Base-by-base conservation (phyloP, 768 basidiomycete species). In the Ephemerocybe angulata region DNA sequence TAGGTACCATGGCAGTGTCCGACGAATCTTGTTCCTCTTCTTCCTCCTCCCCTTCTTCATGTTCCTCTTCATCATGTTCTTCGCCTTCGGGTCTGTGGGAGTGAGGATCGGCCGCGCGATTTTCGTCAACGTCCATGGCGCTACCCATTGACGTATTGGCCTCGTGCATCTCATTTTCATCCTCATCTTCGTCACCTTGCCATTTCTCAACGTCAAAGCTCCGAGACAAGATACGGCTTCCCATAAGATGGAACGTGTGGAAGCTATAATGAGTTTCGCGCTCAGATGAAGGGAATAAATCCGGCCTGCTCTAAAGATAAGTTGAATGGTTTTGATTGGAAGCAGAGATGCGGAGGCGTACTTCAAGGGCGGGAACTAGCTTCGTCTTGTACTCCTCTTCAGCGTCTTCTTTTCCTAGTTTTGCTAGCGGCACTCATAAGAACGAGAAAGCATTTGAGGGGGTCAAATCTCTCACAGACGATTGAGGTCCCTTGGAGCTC, bases 1-100 rank as follows among this genome's bases (percentile, higher is more conserved):
- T 85, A 0, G 96, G 95, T 3, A 98, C 89, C 93, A 98, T 94
- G 2, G 89, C 84, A 10, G 90, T 83, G 58, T 88, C 83, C 10
- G 79, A 76, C 5, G 81, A 72, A 55, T 84, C 80, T 19, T 82
- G 82, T 3, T 69, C 73, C 1, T 80, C 81, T 17, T 83, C 80
- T 3, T 79, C 79, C 12, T 62, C 60, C 10, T 72, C 50, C 30
- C 50, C 65, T 60, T 65, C 70, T 62, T 72, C 72, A 2, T 68
- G 69, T 21, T 77, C 80, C 3, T 77, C 75, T 12, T 74, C 74
- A 4, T 62, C 63, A 1, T 68, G 75, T 19, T 71, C 73, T 3
- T 35, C 48, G 21, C 30, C 30, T 35, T 28, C 43, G 27, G 21
- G 43, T 21, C 68, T 69, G n/a, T 70, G 75, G 41, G 46, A 21